phyloP scores from a whole-genome alignment of 352 stramenopile species.

The Globisporangium carolinianum region DNA sequence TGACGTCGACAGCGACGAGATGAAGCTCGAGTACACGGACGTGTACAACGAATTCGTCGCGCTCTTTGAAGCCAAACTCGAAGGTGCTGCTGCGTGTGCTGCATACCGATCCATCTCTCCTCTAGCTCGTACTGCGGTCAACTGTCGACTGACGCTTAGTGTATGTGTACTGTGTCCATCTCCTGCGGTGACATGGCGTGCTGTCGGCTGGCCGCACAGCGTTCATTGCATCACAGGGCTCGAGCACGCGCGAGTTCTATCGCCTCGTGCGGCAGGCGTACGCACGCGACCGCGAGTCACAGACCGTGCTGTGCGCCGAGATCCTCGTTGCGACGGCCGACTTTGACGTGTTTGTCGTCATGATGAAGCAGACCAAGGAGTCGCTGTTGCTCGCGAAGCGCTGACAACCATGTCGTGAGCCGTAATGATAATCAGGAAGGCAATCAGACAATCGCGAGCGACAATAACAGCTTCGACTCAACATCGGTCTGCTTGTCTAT shows the following conservation, averaged over 20 bases:
- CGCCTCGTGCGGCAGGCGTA: constrained; percentile 48
- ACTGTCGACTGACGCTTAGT: background rate
- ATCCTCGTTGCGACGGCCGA: constrained; percentile 73
- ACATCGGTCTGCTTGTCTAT: background rate
- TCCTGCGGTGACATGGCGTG: too few relatives aligned
- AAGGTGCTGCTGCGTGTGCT: constrained; percentile 25
- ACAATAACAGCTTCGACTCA: background rate
- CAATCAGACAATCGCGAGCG: too few relatives aligned
- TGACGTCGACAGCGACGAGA: constrained; percentile 65
- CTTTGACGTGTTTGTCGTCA: constrained; percentile 77
- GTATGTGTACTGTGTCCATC: too few relatives aligned
- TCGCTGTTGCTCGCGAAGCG: constrained; percentile 46
- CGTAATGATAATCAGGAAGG: too few relatives aligned
- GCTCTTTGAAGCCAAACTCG: constrained; percentile 71
- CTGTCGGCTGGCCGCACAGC: constrained; percentile 15
- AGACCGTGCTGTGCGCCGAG: constrained; percentile 60
- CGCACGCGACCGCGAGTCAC: constrained; percentile 47
- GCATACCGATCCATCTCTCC: background rate
- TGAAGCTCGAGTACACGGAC: constrained; percentile 83
- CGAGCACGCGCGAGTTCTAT: constrained; percentile 64
- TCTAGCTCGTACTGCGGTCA: background rate
- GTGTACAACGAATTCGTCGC: constrained; percentile 72
- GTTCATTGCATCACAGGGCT: constrained; percentile 51
- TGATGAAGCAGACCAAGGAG: constrained; percentile 82
- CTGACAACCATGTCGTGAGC: constrained; percentile 6